A percentile compares a stretch with the other conserved stretches of the same genome.
These are phyloP conservation scores for Avena insularis DNA, from an alignment of 176 grass and related monocot genomes.

Conservation along the genomic window DNA sequence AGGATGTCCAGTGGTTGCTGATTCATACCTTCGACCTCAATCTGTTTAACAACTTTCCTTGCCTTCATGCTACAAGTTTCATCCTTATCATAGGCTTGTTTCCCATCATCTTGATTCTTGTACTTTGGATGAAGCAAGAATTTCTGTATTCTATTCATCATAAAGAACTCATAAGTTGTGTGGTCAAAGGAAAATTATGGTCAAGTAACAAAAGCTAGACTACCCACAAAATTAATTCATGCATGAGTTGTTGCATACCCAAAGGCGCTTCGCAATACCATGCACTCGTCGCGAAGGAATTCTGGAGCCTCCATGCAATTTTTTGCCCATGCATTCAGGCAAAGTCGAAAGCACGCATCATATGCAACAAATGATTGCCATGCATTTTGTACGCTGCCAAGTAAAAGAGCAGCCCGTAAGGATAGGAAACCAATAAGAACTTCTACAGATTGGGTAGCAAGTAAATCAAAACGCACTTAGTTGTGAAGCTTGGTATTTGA, in stretches of 20 bases:
- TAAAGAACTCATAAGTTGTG: slow-evolving; percentile 40
- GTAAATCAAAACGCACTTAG: slow-evolving; percentile 59
- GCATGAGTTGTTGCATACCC: slow-evolving; percentile 60
- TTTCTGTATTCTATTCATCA: slow-evolving; percentile 79
- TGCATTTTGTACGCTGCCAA: slow-evolving; percentile 82
- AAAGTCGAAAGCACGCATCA: slow-evolving; percentile 91
- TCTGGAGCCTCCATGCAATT: slow-evolving; percentile 86
- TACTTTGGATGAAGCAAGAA: slow-evolving; percentile 82
- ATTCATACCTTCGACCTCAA: slow-evolving; percentile 89
- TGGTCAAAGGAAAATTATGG: slow-evolving; percentile 32
- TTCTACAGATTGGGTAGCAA: not conserved
- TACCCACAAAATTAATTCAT: slow-evolving; percentile 12
- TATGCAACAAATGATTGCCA: slow-evolving; percentile 98
- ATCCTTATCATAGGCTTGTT: slow-evolving; percentile 71
- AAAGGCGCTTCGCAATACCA: slow-evolving; percentile 76
- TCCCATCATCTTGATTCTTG: slow-evolving; percentile 52
- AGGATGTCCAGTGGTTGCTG: slow-evolving; percentile 33
- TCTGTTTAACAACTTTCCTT: slow-evolving; percentile 79
- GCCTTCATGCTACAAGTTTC: slow-evolving; percentile 60
- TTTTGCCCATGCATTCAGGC: slow-evolving; percentile 89
- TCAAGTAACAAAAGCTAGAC: slow-evolving; percentile 7
- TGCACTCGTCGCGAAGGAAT: slow-evolving; percentile 92
- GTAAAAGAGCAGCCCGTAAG: slow-evolving; percentile 35
- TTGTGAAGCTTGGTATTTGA: slow-evolving; percentile 66
- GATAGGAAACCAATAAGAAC: not conserved